Conservation (phyloP, 2,329 filamentous ascomycete genomes). For the Colletotrichum camelliae region DNA sequence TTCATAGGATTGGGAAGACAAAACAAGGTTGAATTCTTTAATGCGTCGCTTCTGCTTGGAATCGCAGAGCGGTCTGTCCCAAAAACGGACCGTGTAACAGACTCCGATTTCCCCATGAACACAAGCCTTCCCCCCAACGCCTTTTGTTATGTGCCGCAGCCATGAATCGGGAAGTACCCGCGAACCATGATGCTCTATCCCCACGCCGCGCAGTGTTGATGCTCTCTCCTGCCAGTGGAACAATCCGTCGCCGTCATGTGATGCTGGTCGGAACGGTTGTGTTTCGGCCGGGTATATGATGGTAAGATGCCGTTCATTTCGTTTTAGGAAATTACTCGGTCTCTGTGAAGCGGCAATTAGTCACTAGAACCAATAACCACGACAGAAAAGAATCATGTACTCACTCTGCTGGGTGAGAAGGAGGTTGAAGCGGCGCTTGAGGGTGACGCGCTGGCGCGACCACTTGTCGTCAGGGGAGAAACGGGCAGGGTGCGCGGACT, state of each 20-base stretch:
- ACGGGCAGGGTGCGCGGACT: conserved; percentile 92
- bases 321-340: background rate
- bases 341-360: background rate
- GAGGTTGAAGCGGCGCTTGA: conserved; percentile 92
- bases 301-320: background rate
- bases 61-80: conserved; percentile 4
- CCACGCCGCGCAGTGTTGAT: background rate
- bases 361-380: background rate
- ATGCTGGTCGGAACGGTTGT: background rate
- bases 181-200: background rate
- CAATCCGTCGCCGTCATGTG: background rate
- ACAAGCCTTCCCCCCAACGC: conserved; percentile 19
- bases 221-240: background rate
- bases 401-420: conserved; percentile 79
- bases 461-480: conserved; percentile 99
- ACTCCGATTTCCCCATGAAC: conserved; percentile 11
- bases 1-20: conserved; percentile 5
- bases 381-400: conserved; percentile 23
- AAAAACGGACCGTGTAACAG: conserved; percentile 6
- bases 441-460: conserved; percentile 91
- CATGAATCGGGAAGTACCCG: background rate
- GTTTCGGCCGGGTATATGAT: background rate
- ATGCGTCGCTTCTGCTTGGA: background rate
- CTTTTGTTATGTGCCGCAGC: conserved; percentile 8
- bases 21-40: conserved; percentile 1